Base-by-base conservation (phyloP, 2,329 filamentous ascomycete species). In the Fusarium caatingaense region DNA sequence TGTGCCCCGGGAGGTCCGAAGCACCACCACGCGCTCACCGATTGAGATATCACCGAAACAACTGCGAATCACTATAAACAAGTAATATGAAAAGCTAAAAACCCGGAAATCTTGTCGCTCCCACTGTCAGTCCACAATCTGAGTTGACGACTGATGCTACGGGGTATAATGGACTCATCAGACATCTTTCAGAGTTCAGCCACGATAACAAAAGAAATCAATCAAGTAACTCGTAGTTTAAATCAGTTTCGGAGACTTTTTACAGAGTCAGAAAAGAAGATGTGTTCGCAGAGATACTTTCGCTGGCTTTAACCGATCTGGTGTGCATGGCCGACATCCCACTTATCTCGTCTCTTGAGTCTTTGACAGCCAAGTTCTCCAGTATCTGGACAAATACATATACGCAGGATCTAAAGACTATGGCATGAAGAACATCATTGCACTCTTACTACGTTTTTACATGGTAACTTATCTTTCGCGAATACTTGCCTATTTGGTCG, bases 401-500 rank as follows among this genome's bases (percentile, higher is more conserved):
- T 10, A 12, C 18, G 9, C 10, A 28, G 37, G n/a, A 50, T 16
- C 12, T 46, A 32, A 11, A 8, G n/a, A 55, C 21, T 41, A 30
- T 49, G 15, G 9, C 21, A 41, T 8, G 8, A 3, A 28, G 9
- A 28, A 21, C 10, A 37, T 4, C n/a, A 37, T 4, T n/a, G 10
- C 2, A 1, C 18, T 37, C 12, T 56, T 28, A 25, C 47, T 32
- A 18, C 12, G 25, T 37, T n/a, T 37, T n/a, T 3, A n/a, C 12
- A 37, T 11, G 34, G 34, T 40, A n/a, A 27, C 8, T 13, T 23
- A 44, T 45, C 18, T 30, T 47, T 53, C 42, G 40, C 50, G 44
- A 15, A 64, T 23, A 64, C 40, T 57, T 70, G 25, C 48, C 54
- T 68, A 50, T 60, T 64, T 15, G 15, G 45, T 47, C 16, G 21